Percentiles rank a stretch among this genome's conserved stretches.
These are phyloP conservation scores for Bruguiera parviflora DNA, from an alignment of 345 rosid genomes.

Conservation along the genomic window DNA sequence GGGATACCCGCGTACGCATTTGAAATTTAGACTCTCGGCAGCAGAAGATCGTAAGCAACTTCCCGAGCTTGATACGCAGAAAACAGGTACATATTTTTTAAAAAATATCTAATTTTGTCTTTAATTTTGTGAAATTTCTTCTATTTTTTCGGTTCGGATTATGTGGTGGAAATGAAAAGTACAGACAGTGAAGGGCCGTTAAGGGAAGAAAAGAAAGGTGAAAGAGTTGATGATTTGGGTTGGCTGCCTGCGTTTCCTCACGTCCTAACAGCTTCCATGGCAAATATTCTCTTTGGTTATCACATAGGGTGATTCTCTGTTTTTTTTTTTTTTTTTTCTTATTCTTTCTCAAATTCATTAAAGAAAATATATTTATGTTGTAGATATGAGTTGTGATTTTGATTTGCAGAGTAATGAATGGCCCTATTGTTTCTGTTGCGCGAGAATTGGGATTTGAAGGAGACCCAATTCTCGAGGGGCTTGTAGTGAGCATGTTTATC, in stretches of 20 bases:
- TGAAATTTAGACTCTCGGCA: conserved; percentile 24
- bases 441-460: conserved; percentile 74
- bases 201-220: conserved; percentile 17
- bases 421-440: conserved; percentile 70
- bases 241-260: conserved; percentile 75
- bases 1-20: conserved; percentile 19
- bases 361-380: background rate
- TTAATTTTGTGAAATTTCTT: background rate
- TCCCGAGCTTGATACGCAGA: conserved; percentile 14
- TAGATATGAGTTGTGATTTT: background rate
- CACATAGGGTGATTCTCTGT: conserved; percentile 55
- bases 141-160: background rate
- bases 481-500: conserved; percentile 78
- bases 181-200: conserved; percentile 32
- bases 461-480: conserved; percentile 60
- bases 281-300: conserved; percentile 77
- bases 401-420: conserved; percentile 70
- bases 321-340: background rate
- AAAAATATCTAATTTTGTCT: background rate
- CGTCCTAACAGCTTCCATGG: conserved; percentile 60
- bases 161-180: background rate
- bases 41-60: conserved; percentile 22
- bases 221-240: conserved; percentile 41
- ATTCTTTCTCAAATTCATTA: background rate
- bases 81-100: conserved; percentile 28